A percentile compares a stretch with the other conserved stretches of the same genome.
Conservation (phyloP, 2,329 filamentous ascomycete genomes). For the Ceratocystis variospora region DNA sequence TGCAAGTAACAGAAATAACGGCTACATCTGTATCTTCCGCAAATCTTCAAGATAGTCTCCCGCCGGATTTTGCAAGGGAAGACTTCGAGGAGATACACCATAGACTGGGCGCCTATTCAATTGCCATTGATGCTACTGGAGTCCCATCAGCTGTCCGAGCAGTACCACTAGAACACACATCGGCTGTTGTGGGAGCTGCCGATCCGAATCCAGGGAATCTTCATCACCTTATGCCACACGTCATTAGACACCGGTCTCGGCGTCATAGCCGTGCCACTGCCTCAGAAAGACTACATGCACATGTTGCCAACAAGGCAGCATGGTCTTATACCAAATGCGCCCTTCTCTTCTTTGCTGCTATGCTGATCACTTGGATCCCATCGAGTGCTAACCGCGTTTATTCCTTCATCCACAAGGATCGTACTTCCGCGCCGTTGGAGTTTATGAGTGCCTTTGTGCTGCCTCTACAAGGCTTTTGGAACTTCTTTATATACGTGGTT, state of each 20-base stretch:
- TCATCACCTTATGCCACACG: neutral
- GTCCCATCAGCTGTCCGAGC: constrained; percentile 51
- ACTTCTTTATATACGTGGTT: constrained; percentile 54
- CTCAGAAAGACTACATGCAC: constrained; percentile 23
- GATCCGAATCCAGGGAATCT: constrained; percentile 32
- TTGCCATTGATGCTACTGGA: constrained; percentile 48
- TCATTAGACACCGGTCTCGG: neutral
- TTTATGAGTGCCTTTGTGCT: constrained; percentile 56
- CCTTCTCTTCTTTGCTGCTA: constrained; percentile 50
- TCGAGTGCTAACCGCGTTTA: constrained; percentile 60
- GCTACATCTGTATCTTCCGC: constrained; percentile 33
- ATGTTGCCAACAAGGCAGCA: constrained; percentile 42
- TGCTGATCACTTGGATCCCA: constrained; percentile 56
- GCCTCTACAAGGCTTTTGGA: constrained; percentile 67
- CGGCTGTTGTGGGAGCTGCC: constrained; percentile 54
- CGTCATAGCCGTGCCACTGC: constrained; percentile 19
- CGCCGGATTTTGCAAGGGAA: neutral
- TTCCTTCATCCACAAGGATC: constrained; percentile 39
- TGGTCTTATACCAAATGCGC: constrained; percentile 53
- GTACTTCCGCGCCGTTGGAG: constrained; percentile 42
- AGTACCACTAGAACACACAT: constrained; percentile 48
- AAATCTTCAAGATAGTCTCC: neutral
- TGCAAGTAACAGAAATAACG: constrained; percentile 43
- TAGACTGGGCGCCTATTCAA: constrained; percentile 41
- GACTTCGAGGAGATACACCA: neutral